Evolutionary conservation across 352 stramenopile genomes (phyloP).

Genomic region (Elongisporangium anandrum): DNA sequence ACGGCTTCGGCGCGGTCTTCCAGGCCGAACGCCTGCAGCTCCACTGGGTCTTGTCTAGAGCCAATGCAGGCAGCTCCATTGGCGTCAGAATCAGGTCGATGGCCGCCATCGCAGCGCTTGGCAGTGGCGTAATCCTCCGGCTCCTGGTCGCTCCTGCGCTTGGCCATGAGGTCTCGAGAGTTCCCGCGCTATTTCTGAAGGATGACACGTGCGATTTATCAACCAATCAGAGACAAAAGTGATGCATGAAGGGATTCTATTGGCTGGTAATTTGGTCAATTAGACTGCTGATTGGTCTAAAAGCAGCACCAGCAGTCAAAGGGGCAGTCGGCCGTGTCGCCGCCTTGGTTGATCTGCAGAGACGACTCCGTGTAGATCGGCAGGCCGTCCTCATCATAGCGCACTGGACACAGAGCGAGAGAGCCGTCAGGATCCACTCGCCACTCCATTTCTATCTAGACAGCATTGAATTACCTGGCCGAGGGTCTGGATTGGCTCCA

Average conservation of each 20-base stretch:
- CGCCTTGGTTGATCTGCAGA: constrained; percentile 80
- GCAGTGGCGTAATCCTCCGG: background rate
- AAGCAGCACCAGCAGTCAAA: constrained; percentile 93
- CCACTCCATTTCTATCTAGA: background rate
- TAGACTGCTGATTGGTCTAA: constrained; percentile 24
- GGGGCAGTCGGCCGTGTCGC: constrained; percentile 79
- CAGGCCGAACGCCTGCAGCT: constrained; percentile 66
- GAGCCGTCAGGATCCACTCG: background rate
- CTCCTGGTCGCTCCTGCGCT: background rate
- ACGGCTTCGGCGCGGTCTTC: constrained; percentile 76
- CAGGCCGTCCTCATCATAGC: constrained; percentile 82
- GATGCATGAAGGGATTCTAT: constrained; percentile 7
- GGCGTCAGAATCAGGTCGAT: too few relatives aligned
- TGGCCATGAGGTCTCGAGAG: background rate
- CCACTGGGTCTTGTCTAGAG: constrained; percentile 11
- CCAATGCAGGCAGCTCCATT: background rate
- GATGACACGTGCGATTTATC: background rate
- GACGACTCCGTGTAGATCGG: constrained; percentile 85
- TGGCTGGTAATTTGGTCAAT: constrained; percentile 1
- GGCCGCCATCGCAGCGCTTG: background rate
- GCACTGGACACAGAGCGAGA: constrained; percentile 32
- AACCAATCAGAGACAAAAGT: background rate
- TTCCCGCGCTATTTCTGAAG: background rate
- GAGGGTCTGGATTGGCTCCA: constrained; percentile 63
- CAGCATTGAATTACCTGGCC: constrained; percentile 43